These are phyloP conservation scores for Plasmodium falciparum DNA, from an alignment of 169 alveolate species.

Conservation along the genomic window DNA sequence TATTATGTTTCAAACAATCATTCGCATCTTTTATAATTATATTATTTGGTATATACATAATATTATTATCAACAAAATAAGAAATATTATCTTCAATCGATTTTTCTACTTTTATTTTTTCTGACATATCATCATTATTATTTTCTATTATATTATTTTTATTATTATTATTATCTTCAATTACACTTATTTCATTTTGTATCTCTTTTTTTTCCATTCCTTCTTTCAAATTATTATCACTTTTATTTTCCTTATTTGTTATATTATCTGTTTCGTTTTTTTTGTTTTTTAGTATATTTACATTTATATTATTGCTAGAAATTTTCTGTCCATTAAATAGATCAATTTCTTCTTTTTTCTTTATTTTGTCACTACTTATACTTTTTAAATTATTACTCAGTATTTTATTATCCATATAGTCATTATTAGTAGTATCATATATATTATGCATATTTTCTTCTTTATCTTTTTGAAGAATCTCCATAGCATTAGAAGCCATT, in stretches of 20 bases:
- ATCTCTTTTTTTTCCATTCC: neutral
- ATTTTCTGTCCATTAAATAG: neutral
- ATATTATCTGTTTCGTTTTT: neutral
- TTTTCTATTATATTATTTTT: constrained; percentile 3
- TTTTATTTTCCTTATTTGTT: neutral
- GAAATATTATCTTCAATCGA: neutral
- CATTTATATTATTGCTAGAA: neutral
- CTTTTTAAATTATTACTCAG: neutral
- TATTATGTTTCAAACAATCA: constrained; percentile 89
- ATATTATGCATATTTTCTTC: neutral
- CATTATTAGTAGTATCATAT: neutral
- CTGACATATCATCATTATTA: neutral
- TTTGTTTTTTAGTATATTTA: too few species aligned
- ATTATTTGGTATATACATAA: constrained; percentile 50
- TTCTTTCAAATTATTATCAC: neutral
- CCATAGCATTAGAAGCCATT: neutral
- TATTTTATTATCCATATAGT: neutral
- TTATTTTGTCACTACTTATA: neutral
- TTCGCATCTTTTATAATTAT: constrained; percentile 93
- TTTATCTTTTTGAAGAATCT: neutral
- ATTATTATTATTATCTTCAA: neutral
- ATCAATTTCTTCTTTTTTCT: neutral
- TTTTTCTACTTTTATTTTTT: neutral
- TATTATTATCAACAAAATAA: constrained; percentile 49
- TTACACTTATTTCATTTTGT: constrained; percentile 1